Base-by-base conservation (phyloP, 139 green algal species). In the Chlorella sp. region DNA sequence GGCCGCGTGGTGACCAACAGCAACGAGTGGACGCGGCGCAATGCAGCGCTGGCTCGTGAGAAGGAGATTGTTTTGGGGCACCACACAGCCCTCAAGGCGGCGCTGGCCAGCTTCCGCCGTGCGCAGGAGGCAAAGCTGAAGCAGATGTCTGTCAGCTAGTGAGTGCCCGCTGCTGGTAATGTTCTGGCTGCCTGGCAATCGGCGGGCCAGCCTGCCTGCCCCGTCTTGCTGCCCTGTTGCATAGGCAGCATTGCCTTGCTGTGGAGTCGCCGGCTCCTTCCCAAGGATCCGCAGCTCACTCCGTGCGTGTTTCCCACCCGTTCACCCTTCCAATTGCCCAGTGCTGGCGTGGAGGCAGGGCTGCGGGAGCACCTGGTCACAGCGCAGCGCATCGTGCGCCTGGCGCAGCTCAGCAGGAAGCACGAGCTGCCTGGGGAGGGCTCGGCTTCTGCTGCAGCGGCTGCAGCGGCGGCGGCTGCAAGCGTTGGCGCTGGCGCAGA, bases 21-120 rank as follows among this genome's bases (percentile, higher is more conserved):
- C 28, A 84, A 91, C 2, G 96, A 99, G 90, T 99, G 96, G 96
- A 95, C 96, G 91, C 95, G 96, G 89, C 91, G 95, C 79, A 97
- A 97, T 81, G 60, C 86, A 0, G 94, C 95, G 57, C 94, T 99
- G 93, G 87, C 94, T 0, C 86, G 92, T 12, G 96, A 98, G 89
- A 98, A 98, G 94, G 96, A 98, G 83, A 95, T 96, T 85, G 96
- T 99, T 95, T 82, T 88, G 11, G 91, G 93, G 14, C 96, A 98
- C 92, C 97, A 99, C 91, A 90, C 91, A 3, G 87, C 93, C 76
- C 95, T 98, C 69, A 97, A 97, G 93, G 82, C 66, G 1, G 75
- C 80, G 61, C 94, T 97, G 92, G 93, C 96, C 36, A 53, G 64
- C 57, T 96, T 96, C 91, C 83, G 95, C 7, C 71, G 61, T 1